Conservation (phyloP, 371 early-diverging fungal genomes). For the Mucor plumbeus region DNA sequence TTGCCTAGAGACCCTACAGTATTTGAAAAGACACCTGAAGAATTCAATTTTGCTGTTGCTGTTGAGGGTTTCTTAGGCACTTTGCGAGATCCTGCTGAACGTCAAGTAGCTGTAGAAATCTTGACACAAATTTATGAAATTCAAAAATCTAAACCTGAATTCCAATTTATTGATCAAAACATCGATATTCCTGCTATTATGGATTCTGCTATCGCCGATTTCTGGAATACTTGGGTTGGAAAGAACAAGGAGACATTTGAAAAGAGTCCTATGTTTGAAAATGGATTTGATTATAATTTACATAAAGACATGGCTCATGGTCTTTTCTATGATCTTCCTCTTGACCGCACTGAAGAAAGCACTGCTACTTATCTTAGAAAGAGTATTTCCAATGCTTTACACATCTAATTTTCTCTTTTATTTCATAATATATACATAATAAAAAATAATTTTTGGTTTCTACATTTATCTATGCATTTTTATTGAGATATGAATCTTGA, state of each 20-base stretch:
- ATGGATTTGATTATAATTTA: conserved; percentile 57
- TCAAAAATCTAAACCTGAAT: conserved; percentile 68
- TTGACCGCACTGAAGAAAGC: conserved; percentile 66
- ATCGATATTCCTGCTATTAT: conserved; percentile 69
- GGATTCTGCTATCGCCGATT: conserved; percentile 66
- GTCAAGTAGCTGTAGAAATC: conserved; percentile 79
- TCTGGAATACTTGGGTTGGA: conserved; percentile 73
- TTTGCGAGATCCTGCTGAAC: conserved; percentile 84
- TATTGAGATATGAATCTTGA: no score
- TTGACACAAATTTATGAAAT: conserved; percentile 67
- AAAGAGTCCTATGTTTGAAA: conserved; percentile 28
- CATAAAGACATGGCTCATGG: conserved; percentile 70
- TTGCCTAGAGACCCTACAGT: conserved; percentile 85
- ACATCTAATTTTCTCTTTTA: conserved; percentile 8
- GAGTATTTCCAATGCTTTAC: conserved; percentile 20
- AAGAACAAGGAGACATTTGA: conserved; percentile 42
- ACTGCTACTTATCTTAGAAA: conserved; percentile 66
- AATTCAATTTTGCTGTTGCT: conserved; percentile 78
- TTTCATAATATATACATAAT: background rate
- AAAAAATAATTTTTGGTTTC: no score
- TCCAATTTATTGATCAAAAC: conserved; percentile 54
- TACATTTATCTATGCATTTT: no score
- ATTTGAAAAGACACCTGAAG: conserved; percentile 86
- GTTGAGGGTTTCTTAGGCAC: conserved; percentile 75
- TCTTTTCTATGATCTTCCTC: conserved; percentile 82